Base-by-base conservation (phyloP, 2,329 filamentous ascomycete species). In the Epichloe elymi region DNA sequence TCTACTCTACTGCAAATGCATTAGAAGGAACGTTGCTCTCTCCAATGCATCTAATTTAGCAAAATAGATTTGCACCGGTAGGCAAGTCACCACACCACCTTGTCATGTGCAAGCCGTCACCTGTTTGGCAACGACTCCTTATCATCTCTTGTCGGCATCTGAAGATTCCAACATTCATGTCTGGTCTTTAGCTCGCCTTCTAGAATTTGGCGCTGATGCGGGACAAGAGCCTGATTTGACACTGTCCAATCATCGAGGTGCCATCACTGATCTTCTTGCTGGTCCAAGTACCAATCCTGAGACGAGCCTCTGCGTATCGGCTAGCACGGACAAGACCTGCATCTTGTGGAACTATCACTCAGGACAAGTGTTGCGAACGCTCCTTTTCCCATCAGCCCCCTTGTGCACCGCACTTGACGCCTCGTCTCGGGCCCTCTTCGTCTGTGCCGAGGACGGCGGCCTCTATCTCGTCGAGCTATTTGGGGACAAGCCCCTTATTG, bases 341-440 rank as follows among this genome's bases (percentile, higher is more conserved):
- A 83, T 95, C 60, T 75, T 95, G 54, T 98, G 93, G 93, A 90
- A 97, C 68, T 94, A 94, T 64, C 80, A 83, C 55, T 86, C 81
- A 0, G 88, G 88, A 39, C 78, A 80, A 54, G 74, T 85, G 11
- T 71, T 97, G 52, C 81, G 90, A 42, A 97, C 89, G 4, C 81
- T 94, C 56, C 75, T 97, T 40, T 80, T 97, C 51, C 80, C 86
- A 2, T 74, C 76, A n/a, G 72, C 77, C 17, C 17, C 90, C 15
- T 73, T 85, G 33, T 89, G 84, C 59, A 65, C 91, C 36, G 72
- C 79, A 8, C 72, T 97, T 4, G 93, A 97, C 65, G 85, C 90
- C 0, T 88, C 83, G 54, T 85, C 91, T 56, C 79, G 91, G 49
- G 88, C 85, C 4, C 80, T 93, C 52, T 95, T 90, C 60, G 79